Evolutionary conservation across 306 rosid species (phyloP), one percentile per base, ranked within the genome.

Genomic region (Myrica gale): DNA sequence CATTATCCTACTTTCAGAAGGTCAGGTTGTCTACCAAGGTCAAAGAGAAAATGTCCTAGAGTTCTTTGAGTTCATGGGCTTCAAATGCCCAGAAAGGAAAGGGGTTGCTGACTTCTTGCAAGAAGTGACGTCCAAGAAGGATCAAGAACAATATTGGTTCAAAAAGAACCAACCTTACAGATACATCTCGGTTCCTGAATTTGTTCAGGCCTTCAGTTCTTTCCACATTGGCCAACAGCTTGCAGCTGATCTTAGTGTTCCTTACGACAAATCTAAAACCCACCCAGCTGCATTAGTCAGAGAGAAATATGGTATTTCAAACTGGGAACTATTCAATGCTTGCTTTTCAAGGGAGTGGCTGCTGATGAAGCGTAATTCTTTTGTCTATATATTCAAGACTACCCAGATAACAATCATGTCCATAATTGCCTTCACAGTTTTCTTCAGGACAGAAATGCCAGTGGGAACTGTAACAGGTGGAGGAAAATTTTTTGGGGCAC

Each of bases 61-160:
- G 53, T 93, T 93, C 80, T 93, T 93, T 10, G 91, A 89, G 65
- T 37, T 48, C 45, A 73, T 60, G 69, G 89, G 89, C 17, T 86
- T 86, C 85, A 87, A 68, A 68, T 93, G 98, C 88, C 98, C 96
- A 0, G 82, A 79, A 23, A 87, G 98, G 80, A 93, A 93, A 84
- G 98, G 93, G 61, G 85, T 84, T 32, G 96, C 96, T 50, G 98
- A 93, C 78, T 93, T 91, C 66, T 72, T 93, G 65, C 98, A 91
- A 72, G 97, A 93, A 88, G 96, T 93, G 23, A 93, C 93, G 0
- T 93, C 98, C 47, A 80, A 79, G 83, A 91, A 87, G 76, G 98
- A 93, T 72, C 98, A 93, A 58, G 88, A 91, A 74, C 98, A 91
- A 42, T 91, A 93, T 65, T 93, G 97, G 98, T 80, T 56, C 19